phyloP scores from a whole-genome alignment of 106 monocot species.

The Phalaenopsis aphrodite region DNA sequence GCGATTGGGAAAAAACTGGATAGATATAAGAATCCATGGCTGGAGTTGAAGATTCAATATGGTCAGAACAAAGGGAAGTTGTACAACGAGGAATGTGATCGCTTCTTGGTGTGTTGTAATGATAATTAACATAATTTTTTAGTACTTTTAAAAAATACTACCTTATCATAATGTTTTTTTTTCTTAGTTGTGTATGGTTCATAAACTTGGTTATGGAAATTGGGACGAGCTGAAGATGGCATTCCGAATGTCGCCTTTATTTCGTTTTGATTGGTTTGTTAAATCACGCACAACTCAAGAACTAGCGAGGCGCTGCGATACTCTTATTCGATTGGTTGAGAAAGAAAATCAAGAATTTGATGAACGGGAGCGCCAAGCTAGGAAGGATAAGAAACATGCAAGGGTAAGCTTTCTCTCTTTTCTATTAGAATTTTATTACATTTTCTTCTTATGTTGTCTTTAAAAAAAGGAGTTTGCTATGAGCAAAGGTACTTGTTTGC shows the following conservation, averaged over 20 bases:
- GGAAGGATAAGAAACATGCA: slow-evolving; percentile 75
- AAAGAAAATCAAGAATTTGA: slow-evolving; percentile 97
- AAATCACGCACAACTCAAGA: slow-evolving; percentile 96
- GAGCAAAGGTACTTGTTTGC: neutral
- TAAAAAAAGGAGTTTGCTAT: neutral
- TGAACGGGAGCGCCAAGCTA: slow-evolving; percentile 77
- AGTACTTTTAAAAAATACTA: neutral
- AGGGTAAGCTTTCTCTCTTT: slow-evolving; percentile 28
- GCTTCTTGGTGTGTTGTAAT: slow-evolving; percentile 62
- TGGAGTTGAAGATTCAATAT: slow-evolving; percentile 96
- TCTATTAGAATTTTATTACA: neutral
- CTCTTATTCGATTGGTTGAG: slow-evolving; percentile 86
- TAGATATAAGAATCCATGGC: slow-evolving; percentile 93
- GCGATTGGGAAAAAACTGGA: slow-evolving; percentile 91
- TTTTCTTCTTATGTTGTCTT: neutral
- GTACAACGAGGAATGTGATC: slow-evolving; percentile 97
- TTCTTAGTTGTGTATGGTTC: slow-evolving; percentile 90
- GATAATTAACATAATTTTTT: slow-evolving; percentile 2
- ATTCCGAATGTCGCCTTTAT: slow-evolving; percentile 81
- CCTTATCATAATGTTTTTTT: neutral
- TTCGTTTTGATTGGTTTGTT: slow-evolving; percentile 98
- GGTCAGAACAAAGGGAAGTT: slow-evolving; percentile 96
- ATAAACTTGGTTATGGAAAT: slow-evolving; percentile 93
- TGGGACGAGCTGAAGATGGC: slow-evolving; percentile 96
- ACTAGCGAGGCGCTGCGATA: slow-evolving; percentile 84